These are phyloP conservation scores for Colletotrichum somersetense DNA, from an alignment of 2,329 filamentous ascomycete genomes.

Conservation along the genomic window DNA sequence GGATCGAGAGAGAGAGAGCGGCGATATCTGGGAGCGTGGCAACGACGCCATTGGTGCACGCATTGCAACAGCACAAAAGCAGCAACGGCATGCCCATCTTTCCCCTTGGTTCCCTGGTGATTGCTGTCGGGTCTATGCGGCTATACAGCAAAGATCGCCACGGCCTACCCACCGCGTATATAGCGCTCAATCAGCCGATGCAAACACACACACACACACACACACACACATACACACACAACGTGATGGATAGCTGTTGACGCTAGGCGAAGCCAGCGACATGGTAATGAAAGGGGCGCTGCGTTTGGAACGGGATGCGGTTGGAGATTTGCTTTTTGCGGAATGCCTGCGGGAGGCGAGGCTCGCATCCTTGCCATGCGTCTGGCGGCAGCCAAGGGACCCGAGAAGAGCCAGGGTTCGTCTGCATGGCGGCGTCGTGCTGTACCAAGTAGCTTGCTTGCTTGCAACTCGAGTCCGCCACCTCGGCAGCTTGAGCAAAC, in stretches of 20 bases:
- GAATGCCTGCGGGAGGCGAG: conserved; percentile 9
- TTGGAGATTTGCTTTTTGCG: conserved; percentile 9
- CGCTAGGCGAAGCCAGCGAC: not conserved
- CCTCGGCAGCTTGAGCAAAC: not conserved
- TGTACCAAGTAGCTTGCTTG: not conserved
- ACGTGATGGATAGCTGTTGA: not conserved
- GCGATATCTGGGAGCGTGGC: not conserved
- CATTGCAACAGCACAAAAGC: conserved; percentile 19
- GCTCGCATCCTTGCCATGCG: not conserved
- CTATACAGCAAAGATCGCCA: not conserved
- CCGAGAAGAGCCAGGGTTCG: not conserved
- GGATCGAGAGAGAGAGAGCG: not conserved
- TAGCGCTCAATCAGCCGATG: conserved; percentile 8
- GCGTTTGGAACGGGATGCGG: conserved; percentile 12
- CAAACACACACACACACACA: no score
- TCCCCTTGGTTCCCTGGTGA: not conserved
- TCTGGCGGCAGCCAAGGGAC: not conserved
- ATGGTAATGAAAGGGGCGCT: conserved; percentile 17
- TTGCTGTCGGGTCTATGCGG: conserved; percentile 8
- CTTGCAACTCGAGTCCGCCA: not conserved
- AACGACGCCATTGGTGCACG: not conserved
- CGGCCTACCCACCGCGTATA: not conserved
- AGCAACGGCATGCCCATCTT: conserved; percentile 8
- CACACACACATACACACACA: conserved; percentile 5
- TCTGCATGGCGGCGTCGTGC: conserved; percentile 8